phyloP scores from a whole-genome alignment of 345 rosid species.

The Salix brachista region DNA sequence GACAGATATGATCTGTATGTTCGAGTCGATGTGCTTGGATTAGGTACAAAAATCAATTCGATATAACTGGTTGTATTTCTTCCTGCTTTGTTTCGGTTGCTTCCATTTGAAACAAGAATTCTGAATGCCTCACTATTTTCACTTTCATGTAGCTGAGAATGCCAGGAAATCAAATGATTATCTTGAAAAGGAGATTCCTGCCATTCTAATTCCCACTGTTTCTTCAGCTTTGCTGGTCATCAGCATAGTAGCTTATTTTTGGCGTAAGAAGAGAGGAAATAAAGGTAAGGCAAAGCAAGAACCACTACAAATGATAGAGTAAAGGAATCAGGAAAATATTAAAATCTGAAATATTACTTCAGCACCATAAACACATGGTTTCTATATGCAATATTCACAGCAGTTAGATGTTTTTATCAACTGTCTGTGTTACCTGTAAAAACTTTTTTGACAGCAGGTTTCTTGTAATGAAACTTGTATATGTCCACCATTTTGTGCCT shows the following conservation, averaged over 20 bases:
- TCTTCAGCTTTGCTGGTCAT: background rate
- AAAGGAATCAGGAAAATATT: background rate
- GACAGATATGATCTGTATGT: slow-evolving; percentile 10
- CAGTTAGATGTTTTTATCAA: too few species aligned
- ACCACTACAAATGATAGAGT: background rate
- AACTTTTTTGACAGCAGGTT: too few species aligned
- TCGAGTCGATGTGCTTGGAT: slow-evolving; percentile 16
- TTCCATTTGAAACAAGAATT: background rate
- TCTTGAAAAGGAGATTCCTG: background rate
- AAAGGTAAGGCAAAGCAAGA: background rate
- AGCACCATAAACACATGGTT: too few species aligned
- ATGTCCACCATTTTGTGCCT: background rate
- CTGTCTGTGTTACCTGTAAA: too few species aligned
- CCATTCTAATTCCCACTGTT: background rate
- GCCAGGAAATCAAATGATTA: background rate
- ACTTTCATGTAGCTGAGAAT: background rate
- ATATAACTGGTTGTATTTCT: too few species aligned
- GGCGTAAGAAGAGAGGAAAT: background rate
- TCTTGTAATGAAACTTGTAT: too few species aligned
- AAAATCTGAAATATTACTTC: too few species aligned
- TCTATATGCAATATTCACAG: too few species aligned
- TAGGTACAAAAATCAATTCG: slow-evolving; percentile 18
- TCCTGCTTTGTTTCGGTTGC: background rate
- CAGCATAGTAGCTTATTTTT: background rate
- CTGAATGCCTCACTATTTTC: background rate